Evolutionary conservation across 768 basidiomycete genomes (phyloP), one percentile per base, ranked within the genome.

Genomic region (Daedaleopsis nitida): DNA sequence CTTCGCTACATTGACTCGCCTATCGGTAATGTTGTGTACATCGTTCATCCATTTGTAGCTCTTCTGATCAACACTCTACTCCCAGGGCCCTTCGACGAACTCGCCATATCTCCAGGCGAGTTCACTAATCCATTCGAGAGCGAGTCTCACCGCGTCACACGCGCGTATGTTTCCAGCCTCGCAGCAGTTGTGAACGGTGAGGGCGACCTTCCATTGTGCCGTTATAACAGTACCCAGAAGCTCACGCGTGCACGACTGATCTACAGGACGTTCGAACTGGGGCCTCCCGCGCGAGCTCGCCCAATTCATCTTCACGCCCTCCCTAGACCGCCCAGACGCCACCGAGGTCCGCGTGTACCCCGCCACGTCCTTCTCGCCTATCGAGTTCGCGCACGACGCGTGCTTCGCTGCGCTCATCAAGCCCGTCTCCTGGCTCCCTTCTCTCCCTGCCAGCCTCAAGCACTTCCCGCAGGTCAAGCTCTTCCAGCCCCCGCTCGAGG

Each of bases 251-350:
- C n/a, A n/a, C 27, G 7, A 32, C 7, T 32, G 4, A 3, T 32
- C 27, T 7, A 32, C 27, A 64, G 62, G 62, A 9, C 54, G 62
- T 9, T 17, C 54, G 17, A 64, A 64, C 55, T 59, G 62, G 62
- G 58, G 62, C 12, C 37, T 64, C 19, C 62, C 62, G 8, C 62
- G 62, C 11, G 62, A 64, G n/a, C 62, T 64, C n/a, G 62, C 62
- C 23, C 49, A 64, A 35, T 64, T 64, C 54, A 53, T 52, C 10
- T 64, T 58, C 21, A 56, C 58, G 11, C 62, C 62, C 14, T 64
- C 62, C 6, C 58, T 64, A 4, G 62, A 64, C 16, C 4, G 48
- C n/a, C 21, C 43, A 8, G 45, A 52, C 17, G 58, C 58, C n/a
- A 57, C 45, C 7, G 62, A 64, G 43, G 58, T 64, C 19, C 62